A percentile compares a stretch with the other conserved stretches of the same genome.
Conservation (phyloP, 352 stramenopile species). For the Phytophthora pisi region DNA sequence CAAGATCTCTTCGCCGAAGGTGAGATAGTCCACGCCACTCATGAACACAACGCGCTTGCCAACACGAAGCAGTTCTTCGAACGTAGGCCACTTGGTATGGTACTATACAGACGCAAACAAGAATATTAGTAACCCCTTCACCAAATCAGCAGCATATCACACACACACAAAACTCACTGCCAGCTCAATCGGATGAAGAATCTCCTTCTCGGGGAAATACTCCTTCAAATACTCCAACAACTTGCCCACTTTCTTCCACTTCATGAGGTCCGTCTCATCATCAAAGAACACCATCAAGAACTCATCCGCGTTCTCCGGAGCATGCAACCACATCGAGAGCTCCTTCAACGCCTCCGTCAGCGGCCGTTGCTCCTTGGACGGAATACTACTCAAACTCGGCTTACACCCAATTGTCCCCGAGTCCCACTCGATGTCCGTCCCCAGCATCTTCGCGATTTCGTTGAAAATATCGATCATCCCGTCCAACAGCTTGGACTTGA, state of each 20-base stretch:
- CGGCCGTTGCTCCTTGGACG: slow-evolving; percentile 60
- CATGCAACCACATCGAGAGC: slow-evolving; percentile 65
- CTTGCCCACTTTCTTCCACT: slow-evolving; percentile 81
- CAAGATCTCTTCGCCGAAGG: slow-evolving; percentile 64
- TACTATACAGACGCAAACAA: slow-evolving; percentile 32
- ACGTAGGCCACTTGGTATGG: slow-evolving; percentile 58
- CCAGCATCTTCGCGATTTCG: slow-evolving; percentile 44
- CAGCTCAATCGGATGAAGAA: slow-evolving; percentile 69
- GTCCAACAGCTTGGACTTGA: slow-evolving; percentile 66
- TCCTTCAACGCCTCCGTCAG: slow-evolving; percentile 62
- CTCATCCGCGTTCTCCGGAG: slow-evolving; percentile 55
- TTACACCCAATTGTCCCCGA: slow-evolving; percentile 72
- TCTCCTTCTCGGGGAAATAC: slow-evolving; percentile 66
- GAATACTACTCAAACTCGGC: slow-evolving; percentile 81
- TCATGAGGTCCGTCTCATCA: slow-evolving; percentile 71
- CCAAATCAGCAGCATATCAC: not conserved
- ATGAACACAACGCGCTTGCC: slow-evolving; percentile 84
- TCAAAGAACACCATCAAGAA: slow-evolving; percentile 90
- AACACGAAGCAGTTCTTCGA: slow-evolving; percentile 59
- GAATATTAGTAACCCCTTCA: not conserved
- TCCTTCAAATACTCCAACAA: slow-evolving; percentile 69
- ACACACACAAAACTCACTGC: slow-evolving; percentile 33
- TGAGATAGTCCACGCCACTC: slow-evolving; percentile 76
- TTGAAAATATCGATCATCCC: slow-evolving; percentile 74
- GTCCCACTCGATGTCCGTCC: slow-evolving; percentile 60